A percentile compares a stretch with the other conserved stretches of the same genome.
These are phyloP conservation scores for Pythium brassicae DNA, from an alignment of 352 stramenopile species.

Conservation along the genomic window DNA sequence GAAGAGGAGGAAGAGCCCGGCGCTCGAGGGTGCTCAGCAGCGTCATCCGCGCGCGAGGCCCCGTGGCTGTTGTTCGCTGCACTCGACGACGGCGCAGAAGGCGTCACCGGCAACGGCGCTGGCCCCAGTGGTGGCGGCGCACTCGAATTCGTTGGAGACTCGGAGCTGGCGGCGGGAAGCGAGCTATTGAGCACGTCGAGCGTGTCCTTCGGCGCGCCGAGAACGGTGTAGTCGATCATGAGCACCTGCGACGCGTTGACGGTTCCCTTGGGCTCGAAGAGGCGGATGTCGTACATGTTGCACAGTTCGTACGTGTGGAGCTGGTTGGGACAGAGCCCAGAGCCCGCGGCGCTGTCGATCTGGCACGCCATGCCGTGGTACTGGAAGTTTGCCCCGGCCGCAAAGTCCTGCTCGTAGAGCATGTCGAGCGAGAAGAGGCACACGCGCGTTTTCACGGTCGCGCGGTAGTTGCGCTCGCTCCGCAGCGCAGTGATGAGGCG, in stretches of 20 bases:
- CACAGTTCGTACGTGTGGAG: constrained; percentile 5
- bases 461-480: constrained; percentile 55
- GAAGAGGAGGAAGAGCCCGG: too few species aligned
- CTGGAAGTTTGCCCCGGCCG: constrained; percentile 8
- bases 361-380: constrained; percentile 7
- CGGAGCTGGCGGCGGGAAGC: background rate
- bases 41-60: too few species aligned
- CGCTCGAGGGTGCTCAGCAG: too few species aligned
- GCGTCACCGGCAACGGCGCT: too few species aligned
- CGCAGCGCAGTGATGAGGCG: constrained; percentile 4
- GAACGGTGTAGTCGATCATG: constrained; percentile 3
- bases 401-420: constrained; percentile 71
- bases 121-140: background rate
- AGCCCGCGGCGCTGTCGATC: background rate
- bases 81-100: too few species aligned
- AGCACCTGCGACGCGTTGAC: constrained; percentile 10
- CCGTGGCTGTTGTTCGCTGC: too few species aligned
- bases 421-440: constrained; percentile 81
- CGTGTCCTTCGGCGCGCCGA: constrained; percentile 5
- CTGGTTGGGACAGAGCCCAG: background rate
- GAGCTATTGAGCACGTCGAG: constrained; percentile 6
- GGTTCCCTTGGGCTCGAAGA: constrained; percentile 2
- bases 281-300: constrained; percentile 7
- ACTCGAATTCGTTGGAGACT: background rate
- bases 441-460: constrained; percentile 91